Base-by-base conservation (phyloP, 176 grass and related monocot genomes). In the Oryza coarctata region DNA sequence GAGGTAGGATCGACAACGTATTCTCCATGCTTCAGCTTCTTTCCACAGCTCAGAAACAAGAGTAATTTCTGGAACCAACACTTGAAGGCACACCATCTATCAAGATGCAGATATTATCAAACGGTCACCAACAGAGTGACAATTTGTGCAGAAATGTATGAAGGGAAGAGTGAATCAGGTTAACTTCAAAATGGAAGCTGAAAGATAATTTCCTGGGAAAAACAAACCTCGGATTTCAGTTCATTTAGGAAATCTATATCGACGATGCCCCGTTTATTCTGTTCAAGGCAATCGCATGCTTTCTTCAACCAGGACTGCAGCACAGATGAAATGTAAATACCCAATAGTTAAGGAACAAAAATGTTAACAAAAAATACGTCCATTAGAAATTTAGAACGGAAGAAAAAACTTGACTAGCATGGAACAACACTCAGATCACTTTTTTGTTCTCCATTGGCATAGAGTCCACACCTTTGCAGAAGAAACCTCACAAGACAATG, bases 21-120 rank as follows among this genome's bases (percentile, higher is more conserved):
- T 87, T 85, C 86, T 86, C 88, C 92, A 94, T 83, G 90, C 92
- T 68, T 94, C 95, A 63, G 86, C 92, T 72, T 97, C 92, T 74
- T 78, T 85, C 76, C 90, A 91, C 63, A 97, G 57, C 40, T 81
- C 57, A 78, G 60, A 94, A 83, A 97, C 38, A 76, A 91, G 81
- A 83, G 91, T 86, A 70, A 80, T 82, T 70, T 97, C 89, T 14
- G 92, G 92, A 85, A 87, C 31, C 15, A 69, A 47, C 87, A 94
- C 87, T 81, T 61, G 80, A 85, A 94, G 89, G 27, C 82, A 69
- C 71, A 68, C 15, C 75, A 92, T 91, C 95, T 97, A 88, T 87
- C 62, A 90, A 90, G 63, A 40, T 83, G 79, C 47, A 82, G 62
- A 74, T 55, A 75, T 70, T 85, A 41, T 90, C 71, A 88, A 30